A percentile compares a stretch with the other conserved stretches of the same genome.
Conservation (phyloP, 257 asterid genomes). For the Echites panduratus region DNA sequence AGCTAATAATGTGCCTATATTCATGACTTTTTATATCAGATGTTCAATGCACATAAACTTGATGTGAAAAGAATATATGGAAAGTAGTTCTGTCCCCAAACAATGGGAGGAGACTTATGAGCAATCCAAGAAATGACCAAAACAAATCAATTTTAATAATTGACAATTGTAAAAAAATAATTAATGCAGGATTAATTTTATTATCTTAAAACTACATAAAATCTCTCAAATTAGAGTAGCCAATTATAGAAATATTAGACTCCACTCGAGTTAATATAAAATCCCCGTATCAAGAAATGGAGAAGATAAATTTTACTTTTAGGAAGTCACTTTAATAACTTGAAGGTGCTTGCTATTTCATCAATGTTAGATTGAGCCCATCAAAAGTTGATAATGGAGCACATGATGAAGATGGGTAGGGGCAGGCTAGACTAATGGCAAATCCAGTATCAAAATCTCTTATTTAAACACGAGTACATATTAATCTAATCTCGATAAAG, state of each 20-base stretch:
- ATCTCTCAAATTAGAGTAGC: neutral
- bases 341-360: neutral
- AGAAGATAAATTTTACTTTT: neutral
- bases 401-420: constrained; percentile 2
- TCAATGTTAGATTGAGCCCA: neutral
- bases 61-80: neutral
- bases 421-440: constrained; percentile 1
- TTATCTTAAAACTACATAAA: too few relatives aligned
- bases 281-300: neutral
- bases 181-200: neutral
- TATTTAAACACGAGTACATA: neutral
- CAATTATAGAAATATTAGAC: neutral
- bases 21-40: neutral
- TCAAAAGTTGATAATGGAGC: neutral
- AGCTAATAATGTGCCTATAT: neutral
- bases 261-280: too few relatives aligned
- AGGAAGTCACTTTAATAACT: neutral
- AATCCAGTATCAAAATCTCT: constrained; percentile 16
- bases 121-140: too few relatives aligned
- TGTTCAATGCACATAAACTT: neutral
- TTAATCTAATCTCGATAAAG: too few relatives aligned
- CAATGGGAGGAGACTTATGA: too few relatives aligned
- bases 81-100: neutral
- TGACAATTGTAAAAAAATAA: neutral
- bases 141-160: too few relatives aligned